phyloP scores from a whole-genome alignment of 2,329 filamentous ascomycete species.

The Cercospora zeina region DNA sequence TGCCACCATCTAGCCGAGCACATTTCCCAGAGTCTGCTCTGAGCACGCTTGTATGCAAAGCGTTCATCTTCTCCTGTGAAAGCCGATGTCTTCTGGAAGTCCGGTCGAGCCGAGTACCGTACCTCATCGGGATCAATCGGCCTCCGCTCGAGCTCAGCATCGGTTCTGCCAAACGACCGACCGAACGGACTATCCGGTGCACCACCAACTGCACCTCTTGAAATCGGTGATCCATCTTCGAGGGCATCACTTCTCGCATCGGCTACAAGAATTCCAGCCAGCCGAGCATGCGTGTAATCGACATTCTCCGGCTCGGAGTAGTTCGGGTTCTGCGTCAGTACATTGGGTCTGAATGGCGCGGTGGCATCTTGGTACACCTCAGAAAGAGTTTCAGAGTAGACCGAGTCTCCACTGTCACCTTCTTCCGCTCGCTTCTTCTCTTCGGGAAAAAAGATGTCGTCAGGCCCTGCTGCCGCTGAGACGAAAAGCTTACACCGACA shows the following conservation, averaged over 20 bases:
- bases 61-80: conserved; percentile 80
- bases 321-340: conserved; percentile 60
- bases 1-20: conserved; percentile 72
- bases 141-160: conserved; percentile 39
- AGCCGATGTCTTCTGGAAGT: conserved; percentile 67
- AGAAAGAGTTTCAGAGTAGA: conserved; percentile 65
- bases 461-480: conserved; percentile 65
- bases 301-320: conserved; percentile 40
- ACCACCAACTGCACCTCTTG: conserved; percentile 28
- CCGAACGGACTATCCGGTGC: conserved; percentile 40
- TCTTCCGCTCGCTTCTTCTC: conserved; percentile 27
- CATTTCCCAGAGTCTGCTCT: conserved; percentile 79
- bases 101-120: conserved; percentile 41
- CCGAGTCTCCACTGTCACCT: conserved; percentile 49
- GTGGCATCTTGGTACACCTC: conserved; percentile 78
- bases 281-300: conserved; percentile 42
- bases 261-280: conserved; percentile 42
- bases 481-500: conserved; percentile 75
- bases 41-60: conserved; percentile 77
- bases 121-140: conserved; percentile 40
- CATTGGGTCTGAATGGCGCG: conserved; percentile 76
- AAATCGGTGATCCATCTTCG: conserved; percentile 43
- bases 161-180: conserved; percentile 38
- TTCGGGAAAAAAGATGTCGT: conserved; percentile 77
- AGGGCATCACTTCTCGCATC: conserved; percentile 50